Evolutionary conservation across 768 basidiomycete genomes (phyloP).

Genomic region (Rhodotorula taiwanensis): DNA sequence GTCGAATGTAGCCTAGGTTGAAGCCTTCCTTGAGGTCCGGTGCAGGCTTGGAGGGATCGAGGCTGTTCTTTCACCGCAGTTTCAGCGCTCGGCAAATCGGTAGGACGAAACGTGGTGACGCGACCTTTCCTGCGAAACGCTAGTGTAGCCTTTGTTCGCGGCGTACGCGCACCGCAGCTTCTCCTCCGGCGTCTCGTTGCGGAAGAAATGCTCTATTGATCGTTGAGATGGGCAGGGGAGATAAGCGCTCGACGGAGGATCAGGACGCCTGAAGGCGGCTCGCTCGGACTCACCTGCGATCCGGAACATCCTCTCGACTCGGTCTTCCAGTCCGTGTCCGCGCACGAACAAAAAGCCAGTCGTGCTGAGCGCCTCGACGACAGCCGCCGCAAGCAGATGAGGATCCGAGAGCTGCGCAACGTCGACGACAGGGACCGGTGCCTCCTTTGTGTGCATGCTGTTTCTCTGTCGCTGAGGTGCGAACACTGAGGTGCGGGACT

Average conservation of each 20-base stretch:
- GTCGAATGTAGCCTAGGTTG: constrained; percentile 18
- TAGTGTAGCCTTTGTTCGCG: constrained; percentile 28
- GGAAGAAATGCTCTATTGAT: constrained; percentile 27
- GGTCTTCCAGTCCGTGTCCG: constrained; percentile 22
- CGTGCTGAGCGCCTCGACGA: background rate
- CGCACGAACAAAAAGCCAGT: constrained; percentile 27
- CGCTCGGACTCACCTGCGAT: constrained; percentile 22
- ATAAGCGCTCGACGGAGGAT: background rate
- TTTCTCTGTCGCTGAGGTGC: too few relatives aligned
- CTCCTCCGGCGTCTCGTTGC: constrained; percentile 24
- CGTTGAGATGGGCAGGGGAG: accelerated
- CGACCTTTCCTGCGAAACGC: constrained; percentile 26
- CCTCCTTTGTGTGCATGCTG: background rate
- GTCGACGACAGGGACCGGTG: constrained; percentile 19
- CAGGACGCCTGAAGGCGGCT: accelerated
- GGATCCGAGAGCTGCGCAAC: constrained; percentile 2
- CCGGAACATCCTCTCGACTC: constrained; percentile 21
- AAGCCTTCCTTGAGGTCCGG: constrained; percentile 36
- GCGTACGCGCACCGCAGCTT: constrained; percentile 18
- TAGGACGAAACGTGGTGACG: too few relatives aligned
- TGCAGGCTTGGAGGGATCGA: constrained; percentile 22
- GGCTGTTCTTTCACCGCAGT: constrained; percentile 1
- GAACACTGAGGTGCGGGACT: too few relatives aligned
- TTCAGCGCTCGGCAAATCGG: too few relatives aligned
- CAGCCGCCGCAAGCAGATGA: constrained; percentile 2